A percentile compares a stretch with the other conserved stretches of the same genome.
These are phyloP conservation scores for Suillus fuscotomentosus DNA, from an alignment of 768 basidiomycete genomes.

Conservation along the genomic window DNA sequence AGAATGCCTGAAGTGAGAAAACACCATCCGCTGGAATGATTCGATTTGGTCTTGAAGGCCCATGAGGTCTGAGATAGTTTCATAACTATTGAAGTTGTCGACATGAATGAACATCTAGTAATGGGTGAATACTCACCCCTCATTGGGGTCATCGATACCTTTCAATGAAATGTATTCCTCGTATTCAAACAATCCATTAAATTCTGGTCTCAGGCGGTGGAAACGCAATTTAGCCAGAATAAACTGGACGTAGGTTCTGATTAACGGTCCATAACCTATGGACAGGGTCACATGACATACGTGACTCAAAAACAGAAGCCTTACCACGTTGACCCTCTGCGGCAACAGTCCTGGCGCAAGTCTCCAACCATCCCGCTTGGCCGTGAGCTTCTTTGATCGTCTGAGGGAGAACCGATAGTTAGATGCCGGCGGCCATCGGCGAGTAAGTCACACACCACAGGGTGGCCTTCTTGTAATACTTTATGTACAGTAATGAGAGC, in stretches of 20 bases:
- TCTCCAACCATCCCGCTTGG: slow-evolving; percentile 98
- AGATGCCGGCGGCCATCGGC: slow-evolving; percentile 1
- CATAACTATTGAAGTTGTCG: slow-evolving; percentile 62
- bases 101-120: slow-evolving; percentile 5
- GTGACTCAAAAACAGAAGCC: slow-evolving; percentile 12
- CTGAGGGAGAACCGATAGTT: slow-evolving; percentile 40
- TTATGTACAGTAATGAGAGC: slow-evolving; percentile 97
- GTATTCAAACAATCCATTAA: slow-evolving; percentile 98
- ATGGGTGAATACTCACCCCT: slow-evolving; percentile 66
- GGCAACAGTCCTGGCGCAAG: slow-evolving; percentile 88
- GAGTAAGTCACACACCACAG: slow-evolving; percentile 54
- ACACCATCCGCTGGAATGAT: slow-evolving; percentile 96
- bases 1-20: slow-evolving; percentile 89
- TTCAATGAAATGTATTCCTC: slow-evolving; percentile 98
- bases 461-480: slow-evolving; percentile 96
- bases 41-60: slow-evolving; percentile 98
- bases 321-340: slow-evolving; percentile 75
- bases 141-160: slow-evolving; percentile 98
- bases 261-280: slow-evolving; percentile 87
- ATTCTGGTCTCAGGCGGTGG: slow-evolving; percentile 93
- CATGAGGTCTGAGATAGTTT: slow-evolving; percentile 98
- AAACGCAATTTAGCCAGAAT: slow-evolving; percentile 94
- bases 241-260: slow-evolving; percentile 95
- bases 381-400: slow-evolving; percentile 96
- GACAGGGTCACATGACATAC: slow-evolving; percentile 1